These are phyloP conservation scores for Boletellus sp. DNA, from an alignment of 768 basidiomycete genomes.

Conservation along the genomic window DNA sequence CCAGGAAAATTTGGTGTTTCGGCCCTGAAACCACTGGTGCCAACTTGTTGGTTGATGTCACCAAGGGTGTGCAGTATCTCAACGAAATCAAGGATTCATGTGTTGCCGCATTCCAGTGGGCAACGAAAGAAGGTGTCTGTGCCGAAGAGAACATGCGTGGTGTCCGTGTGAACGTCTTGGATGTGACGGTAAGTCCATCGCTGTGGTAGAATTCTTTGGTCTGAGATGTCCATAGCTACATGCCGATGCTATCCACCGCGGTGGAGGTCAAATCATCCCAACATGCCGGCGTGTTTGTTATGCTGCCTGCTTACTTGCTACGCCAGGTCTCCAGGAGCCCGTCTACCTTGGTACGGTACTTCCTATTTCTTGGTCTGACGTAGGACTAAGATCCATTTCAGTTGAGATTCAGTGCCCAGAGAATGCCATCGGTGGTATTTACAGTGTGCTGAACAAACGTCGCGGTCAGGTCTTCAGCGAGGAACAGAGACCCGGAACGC, in stretches of 20 bases:
- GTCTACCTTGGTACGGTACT: conserved; percentile 74
- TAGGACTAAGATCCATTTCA: conserved; percentile 28
- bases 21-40: conserved; percentile 97
- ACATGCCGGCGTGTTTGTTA: conserved; percentile 95
- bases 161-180: conserved; percentile 91
- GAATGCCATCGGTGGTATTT: conserved; percentile 96
- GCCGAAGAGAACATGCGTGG: conserved; percentile 99
- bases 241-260: conserved; percentile 98
- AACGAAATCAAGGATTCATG: conserved; percentile 99
- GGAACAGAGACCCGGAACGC: conserved; percentile 95
- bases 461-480: conserved; percentile 98
- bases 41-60: conserved; percentile 95
- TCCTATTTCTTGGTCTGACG: not conserved
- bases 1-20: conserved; percentile 99
- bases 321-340: conserved; percentile 92
- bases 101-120: conserved; percentile 99
- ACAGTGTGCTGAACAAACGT: conserved; percentile 89
- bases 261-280: conserved; percentile 98
- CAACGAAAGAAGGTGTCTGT: conserved; percentile 95
- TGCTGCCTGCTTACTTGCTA: conserved; percentile 90
- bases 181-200: conserved; percentile 74
- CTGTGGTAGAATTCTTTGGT: not conserved
- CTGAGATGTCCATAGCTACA: conserved; percentile 59
- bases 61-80: conserved; percentile 98
- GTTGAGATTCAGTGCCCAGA: conserved; percentile 99